Base-by-base conservation (phyloP, 2,329 filamentous ascomycete genomes). In the Fusarium solani-melongenae region DNA sequence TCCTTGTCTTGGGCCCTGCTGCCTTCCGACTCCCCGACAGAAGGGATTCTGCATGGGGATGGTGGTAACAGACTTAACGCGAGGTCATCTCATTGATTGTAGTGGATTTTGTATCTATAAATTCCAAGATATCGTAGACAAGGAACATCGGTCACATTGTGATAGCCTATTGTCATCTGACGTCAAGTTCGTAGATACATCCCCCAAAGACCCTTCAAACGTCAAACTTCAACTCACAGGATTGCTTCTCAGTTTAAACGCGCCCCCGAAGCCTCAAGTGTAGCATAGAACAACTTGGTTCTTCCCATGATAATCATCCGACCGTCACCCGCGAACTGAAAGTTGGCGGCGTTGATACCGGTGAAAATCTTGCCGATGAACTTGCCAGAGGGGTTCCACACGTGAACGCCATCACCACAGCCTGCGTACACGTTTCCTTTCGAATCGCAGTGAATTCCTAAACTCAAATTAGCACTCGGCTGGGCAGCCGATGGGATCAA, bases 331-430 rank as follows among this genome's bases (percentile, higher is more conserved):
- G 81, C 84, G 62, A 87, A 86, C 70, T 84, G 83, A 67, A 87
- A 87, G 77, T 87, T 87, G 14, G 84, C 84, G 2, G 78, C 80
- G 5, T 81, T 82, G 36, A 83, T 83, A 0, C 86, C 84, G 0
- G 87, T 83, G 65, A 86, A 86, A 20, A 92, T 87, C 81, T 91
- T 92, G 1, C 86, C 87, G n/a, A 88, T 82, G 2, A 88, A 81
- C 62, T 82, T 83, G 20, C 86, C 86, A 3, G 80, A 81, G 0
- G 81, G 73, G 62, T 86, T 86, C 83, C 83, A 88, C 0, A 88
- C 83, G 62, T 87, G 83, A 4, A 88, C 82, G 8, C 86, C 87
- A 65, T 88, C 87, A 1, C 84, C 85, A 57, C 83, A 85, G 10
- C 85, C 85, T 6, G 83, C 80, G 72, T 87, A 91, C 4, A 92